phyloP scores from a whole-genome alignment of 306 rosid genomes.

The Vigna trinervia region DNA sequence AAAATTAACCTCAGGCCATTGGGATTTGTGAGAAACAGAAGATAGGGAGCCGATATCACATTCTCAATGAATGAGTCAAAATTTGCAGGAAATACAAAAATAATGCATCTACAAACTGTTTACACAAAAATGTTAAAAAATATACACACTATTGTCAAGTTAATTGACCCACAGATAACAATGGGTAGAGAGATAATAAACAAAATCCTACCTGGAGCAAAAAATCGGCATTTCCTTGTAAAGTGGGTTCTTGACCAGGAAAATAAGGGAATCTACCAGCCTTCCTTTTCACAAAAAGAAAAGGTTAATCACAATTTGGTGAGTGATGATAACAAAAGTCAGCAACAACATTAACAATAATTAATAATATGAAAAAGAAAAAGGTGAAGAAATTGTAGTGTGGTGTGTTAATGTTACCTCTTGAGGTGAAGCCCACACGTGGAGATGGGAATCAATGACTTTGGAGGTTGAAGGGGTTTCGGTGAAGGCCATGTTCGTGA shows the following conservation, averaged over 20 bases:
- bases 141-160: not conserved
- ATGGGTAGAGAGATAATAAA: not conserved
- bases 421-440: slow-evolving; percentile 88
- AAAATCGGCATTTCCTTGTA: slow-evolving; percentile 70
- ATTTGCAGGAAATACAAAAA: slow-evolving; percentile 7
- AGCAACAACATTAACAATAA: not conserved
- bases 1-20: slow-evolving; percentile 2
- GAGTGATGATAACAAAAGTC: not conserved
- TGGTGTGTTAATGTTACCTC: slow-evolving; percentile 57
- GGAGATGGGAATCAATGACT: slow-evolving; percentile 84
- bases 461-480: slow-evolving; percentile 39
- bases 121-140: too few relatives aligned
- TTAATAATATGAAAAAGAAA: not conserved
- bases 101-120: not conserved
- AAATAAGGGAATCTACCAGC: slow-evolving; percentile 76
- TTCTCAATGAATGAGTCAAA: slow-evolving; percentile 12
- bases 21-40: slow-evolving; percentile 9
- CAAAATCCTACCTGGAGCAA: slow-evolving; percentile 66
- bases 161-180: not conserved
- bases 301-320: not conserved
- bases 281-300: slow-evolving; percentile 42
- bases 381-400: not conserved
- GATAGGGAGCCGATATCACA: slow-evolving; percentile 9
- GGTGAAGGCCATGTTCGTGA: slow-evolving; percentile 49
- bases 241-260: slow-evolving; percentile 81